Base-by-base conservation (phyloP, 306 rosid genomes). In the Vicia sativa region DNA sequence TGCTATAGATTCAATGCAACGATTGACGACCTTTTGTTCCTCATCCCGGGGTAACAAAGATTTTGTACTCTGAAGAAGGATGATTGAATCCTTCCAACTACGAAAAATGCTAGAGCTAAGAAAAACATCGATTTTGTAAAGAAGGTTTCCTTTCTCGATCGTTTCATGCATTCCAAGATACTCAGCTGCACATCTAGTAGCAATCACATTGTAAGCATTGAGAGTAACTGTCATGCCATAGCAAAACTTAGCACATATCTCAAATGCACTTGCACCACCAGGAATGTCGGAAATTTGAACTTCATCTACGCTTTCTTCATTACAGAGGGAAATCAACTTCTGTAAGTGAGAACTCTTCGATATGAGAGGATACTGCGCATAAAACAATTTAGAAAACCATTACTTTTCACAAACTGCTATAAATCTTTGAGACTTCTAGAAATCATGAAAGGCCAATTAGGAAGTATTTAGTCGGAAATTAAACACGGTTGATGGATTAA, bases 51-150 rank as follows among this genome's bases (percentile, higher is more conserved):
- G 88, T 52, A 74, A 49, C 76, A 95, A 76, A 38, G 85, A 77
- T 72, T 85, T 90, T 0, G 92, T 83, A 52, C 92, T 82, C 82
- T 95, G 96, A 69, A 95, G 97, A 81, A 88, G 90, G 71, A 95
- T 90, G 79, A 90, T 88, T 1, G 99, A 95, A 72, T 95, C 99
- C 85, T 95, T 95, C 99, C 99, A 95, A 84, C 96, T 85, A 42
- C 86, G 90, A 73, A 95, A 95, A 66, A 95, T 81, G 85, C 97
- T 88, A 28, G 99, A 85, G 81, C 76, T 78, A 38, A 95, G 97
- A 82, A 95, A 95, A 75, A 87, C 92, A 68, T 95, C 99, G 34
- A 95, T 82, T 89, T 95, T 95, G 89, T 90, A 95, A 52, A 86
- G 66, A 78, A 95, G 96, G 79, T 95, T 95, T 46, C 97, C 97